phyloP scores from a whole-genome alignment of 495 filamentous ascomycete species.

The Lasiosphaeris hirsuta region DNA sequence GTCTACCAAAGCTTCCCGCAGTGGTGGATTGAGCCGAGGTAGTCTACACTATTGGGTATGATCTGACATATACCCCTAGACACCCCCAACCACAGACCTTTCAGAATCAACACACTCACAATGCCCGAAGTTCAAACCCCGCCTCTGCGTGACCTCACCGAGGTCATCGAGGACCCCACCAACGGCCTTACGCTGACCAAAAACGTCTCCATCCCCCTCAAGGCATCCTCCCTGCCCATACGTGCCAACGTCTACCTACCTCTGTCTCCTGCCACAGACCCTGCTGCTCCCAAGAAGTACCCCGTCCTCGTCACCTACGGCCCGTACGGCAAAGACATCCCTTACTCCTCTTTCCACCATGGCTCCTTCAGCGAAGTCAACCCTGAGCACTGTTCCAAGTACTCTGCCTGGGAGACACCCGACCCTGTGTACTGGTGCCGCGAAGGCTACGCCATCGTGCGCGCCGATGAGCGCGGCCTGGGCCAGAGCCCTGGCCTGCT shows the following conservation, averaged over 20 bases:
- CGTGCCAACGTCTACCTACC: slow-evolving; percentile 32
- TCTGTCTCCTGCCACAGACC: slow-evolving; percentile 1
- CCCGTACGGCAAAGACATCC: slow-evolving; percentile 65
- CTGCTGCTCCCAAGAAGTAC: neutral
- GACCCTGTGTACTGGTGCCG: slow-evolving; percentile 60
- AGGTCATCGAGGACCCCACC: slow-evolving; percentile 10
- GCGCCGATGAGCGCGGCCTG: slow-evolving; percentile 56
- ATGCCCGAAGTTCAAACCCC: slow-evolving; percentile 17
- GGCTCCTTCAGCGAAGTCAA: slow-evolving; percentile 45
- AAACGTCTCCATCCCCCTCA: slow-evolving; percentile 31
- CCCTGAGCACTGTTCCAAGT: slow-evolving; percentile 42
- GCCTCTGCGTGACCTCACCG: slow-evolving; percentile 22
- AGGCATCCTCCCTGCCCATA: slow-evolving; percentile 22
- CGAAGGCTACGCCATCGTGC: slow-evolving; percentile 59
- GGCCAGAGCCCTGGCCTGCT: slow-evolving; percentile 57
- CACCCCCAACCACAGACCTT: neutral
- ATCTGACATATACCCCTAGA: neutral
- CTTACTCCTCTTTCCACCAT: slow-evolving; percentile 46
- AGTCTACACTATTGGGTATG: neutral
- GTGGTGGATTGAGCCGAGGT: neutral
- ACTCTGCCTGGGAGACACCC: slow-evolving; percentile 64
- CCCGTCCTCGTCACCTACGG: slow-evolving; percentile 57
- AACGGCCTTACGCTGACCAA: slow-evolving; percentile 19
- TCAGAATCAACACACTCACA: neutral
- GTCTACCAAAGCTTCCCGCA: neutral